Evolutionary conservation across 2,329 filamentous ascomycete species (phyloP).

Genomic region (Cladosporium sp.): DNA sequence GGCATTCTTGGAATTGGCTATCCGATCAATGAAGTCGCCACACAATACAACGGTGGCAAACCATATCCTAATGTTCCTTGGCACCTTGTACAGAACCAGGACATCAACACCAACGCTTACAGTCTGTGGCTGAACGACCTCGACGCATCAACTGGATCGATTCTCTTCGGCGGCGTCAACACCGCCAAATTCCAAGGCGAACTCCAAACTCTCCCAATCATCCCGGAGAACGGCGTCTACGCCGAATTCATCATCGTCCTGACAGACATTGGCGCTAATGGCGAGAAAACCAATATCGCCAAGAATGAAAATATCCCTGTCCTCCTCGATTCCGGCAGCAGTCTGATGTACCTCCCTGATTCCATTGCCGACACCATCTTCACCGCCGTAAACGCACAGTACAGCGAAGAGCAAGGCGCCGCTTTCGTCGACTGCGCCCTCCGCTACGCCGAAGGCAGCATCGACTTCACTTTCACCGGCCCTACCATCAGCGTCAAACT

Average conservation of each 20-base stretch:
- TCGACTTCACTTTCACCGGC: slow-evolving; percentile 56
- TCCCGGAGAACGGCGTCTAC: slow-evolving; percentile 42
- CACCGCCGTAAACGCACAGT: slow-evolving; percentile 37
- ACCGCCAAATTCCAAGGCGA: slow-evolving; percentile 66
- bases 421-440: slow-evolving; percentile 53
- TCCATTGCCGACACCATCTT: slow-evolving; percentile 49
- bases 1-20: slow-evolving; percentile 88
- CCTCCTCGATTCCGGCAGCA: slow-evolving; percentile 72
- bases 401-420: slow-evolving; percentile 37
- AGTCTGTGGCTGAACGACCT: slow-evolving; percentile 62
- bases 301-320: slow-evolving; percentile 47
- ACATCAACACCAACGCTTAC: slow-evolving; percentile 62
- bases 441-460: slow-evolving; percentile 44
- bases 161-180: slow-evolving; percentile 79
- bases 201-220: slow-evolving; percentile 58
- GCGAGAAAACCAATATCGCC: slow-evolving; percentile 41
- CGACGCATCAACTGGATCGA: slow-evolving; percentile 61
- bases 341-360: slow-evolving; percentile 64
- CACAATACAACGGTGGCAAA: slow-evolving; percentile 50
- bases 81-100: slow-evolving; percentile 57
- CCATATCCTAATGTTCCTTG: slow-evolving; percentile 60
- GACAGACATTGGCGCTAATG: slow-evolving; percentile 43
- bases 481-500: slow-evolving; percentile 52
- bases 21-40: slow-evolving; percentile 69
- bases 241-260: slow-evolving; percentile 52